Conservation (phyloP, 2,329 filamentous ascomycete genomes). For the Alternaria hordeiaustralica region DNA sequence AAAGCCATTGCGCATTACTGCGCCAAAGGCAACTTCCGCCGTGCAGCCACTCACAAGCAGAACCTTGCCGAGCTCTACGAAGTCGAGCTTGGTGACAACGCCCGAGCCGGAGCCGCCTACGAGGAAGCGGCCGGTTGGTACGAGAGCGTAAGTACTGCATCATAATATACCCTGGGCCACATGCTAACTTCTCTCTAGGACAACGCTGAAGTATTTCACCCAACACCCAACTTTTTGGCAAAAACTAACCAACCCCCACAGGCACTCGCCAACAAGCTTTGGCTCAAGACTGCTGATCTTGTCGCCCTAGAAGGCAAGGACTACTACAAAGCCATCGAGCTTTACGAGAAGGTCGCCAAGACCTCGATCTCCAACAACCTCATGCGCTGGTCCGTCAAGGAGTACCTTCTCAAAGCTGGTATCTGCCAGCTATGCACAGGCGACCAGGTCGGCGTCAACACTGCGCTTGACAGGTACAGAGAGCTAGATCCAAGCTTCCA, state of each 20-base stretch:
- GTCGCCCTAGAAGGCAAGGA: constrained; percentile 84
- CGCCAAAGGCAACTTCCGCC: constrained; percentile 85
- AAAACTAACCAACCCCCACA: constrained; percentile 34
- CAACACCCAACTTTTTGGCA: constrained; percentile 16
- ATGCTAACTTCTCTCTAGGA: constrained; percentile 38
- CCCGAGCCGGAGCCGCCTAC: constrained; percentile 81
- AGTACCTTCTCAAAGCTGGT: constrained; percentile 92
- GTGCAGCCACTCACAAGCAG: constrained; percentile 90
- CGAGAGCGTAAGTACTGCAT: constrained; percentile 57
- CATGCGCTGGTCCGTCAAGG: constrained; percentile 70
- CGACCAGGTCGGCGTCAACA: constrained; percentile 78
- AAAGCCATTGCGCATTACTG: constrained; percentile 86
- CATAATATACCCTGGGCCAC: background rate
- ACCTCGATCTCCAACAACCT: constrained; percentile 85
- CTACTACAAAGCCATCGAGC: constrained; percentile 53
- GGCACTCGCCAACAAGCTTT: constrained; percentile 88
- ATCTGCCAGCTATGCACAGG: constrained; percentile 83
- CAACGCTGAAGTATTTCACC: constrained; percentile 43
- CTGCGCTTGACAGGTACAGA: constrained; percentile 81
- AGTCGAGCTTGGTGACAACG: constrained; percentile 77
- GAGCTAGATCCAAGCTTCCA: constrained; percentile 71
- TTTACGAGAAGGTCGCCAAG: constrained; percentile 81
- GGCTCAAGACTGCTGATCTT: constrained; percentile 89
- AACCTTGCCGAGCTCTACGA: constrained; percentile 87
- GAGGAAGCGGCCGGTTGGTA: constrained; percentile 89